Conservation (phyloP, 257 asterid species). For the Solanum dulcamara region DNA sequence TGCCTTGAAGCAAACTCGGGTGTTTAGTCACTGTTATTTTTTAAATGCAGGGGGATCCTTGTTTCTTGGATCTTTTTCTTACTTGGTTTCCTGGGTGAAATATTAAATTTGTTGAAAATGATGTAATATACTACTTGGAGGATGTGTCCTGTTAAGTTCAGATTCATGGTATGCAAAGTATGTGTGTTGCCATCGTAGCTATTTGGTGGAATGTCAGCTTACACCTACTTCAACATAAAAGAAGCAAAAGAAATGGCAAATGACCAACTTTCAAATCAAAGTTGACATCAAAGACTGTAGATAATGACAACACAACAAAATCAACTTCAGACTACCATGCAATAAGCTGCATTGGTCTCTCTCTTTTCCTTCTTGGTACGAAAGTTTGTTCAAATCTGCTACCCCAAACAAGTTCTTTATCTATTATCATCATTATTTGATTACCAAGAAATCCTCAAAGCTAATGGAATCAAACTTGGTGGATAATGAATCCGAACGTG, state of each 20-base stretch:
- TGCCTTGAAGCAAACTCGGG: slow-evolving; percentile 25
- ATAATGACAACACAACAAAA: not conserved
- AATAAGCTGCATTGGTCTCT: too few relatives aligned
- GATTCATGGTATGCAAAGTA: slow-evolving; percentile 62
- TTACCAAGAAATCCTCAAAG: not conserved
- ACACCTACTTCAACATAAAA: too few relatives aligned
- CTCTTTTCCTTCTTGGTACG: too few relatives aligned
- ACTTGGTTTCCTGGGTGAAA: too few relatives aligned
- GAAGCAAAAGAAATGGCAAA: too few relatives aligned
- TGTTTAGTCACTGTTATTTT: slow-evolving; percentile 59
- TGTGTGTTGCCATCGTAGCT: slow-evolving; percentile 51
- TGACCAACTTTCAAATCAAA: too few relatives aligned
- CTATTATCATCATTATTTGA: not conserved
- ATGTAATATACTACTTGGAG: too few relatives aligned
- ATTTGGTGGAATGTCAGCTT: slow-evolving; percentile 41
- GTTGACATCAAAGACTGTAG: too few relatives aligned
- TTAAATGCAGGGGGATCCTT: slow-evolving; percentile 24
- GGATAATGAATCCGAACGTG: not conserved
- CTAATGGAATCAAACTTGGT: not conserved
- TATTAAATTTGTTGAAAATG: too few relatives aligned
- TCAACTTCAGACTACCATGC: not conserved
- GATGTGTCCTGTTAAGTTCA: slow-evolving; percentile 25
- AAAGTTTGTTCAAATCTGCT: not conserved
- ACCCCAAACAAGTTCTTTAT: not conserved
- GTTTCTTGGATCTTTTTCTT: too few relatives aligned